A percentile compares a stretch with the other conserved stretches of the same genome.
These are phyloP conservation scores for Zygnema cylindricum DNA, from an alignment of 139 green algal genomes.

Conservation along the genomic window DNA sequence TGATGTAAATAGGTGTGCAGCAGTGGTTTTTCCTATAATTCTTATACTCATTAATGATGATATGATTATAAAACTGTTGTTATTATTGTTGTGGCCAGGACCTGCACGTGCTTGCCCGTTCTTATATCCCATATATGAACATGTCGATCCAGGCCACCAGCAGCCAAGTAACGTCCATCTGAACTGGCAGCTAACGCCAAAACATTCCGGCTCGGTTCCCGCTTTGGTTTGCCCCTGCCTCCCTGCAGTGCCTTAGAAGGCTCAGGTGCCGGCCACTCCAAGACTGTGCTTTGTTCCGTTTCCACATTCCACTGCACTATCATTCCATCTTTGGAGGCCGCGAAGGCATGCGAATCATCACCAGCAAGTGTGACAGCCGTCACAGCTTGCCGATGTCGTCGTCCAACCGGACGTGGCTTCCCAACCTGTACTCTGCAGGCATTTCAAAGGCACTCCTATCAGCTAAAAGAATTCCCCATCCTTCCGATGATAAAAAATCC, in stretches of 20 bases:
- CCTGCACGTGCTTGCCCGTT: constrained; percentile 57
- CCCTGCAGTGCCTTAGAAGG: neutral
- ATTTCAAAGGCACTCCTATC: neutral
- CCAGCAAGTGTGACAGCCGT: constrained; percentile 77
- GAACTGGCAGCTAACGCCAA: constrained; percentile 76
- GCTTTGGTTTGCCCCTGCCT: neutral
- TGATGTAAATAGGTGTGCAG: no score
- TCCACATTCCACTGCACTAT: constrained; percentile 82
- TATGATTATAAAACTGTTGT: no score
- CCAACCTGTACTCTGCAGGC: constrained; percentile 17
- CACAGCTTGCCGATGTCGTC: constrained; percentile 65
- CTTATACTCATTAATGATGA: no score
- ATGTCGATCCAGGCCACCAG: constrained; percentile 79
- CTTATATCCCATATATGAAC: constrained; percentile 87
- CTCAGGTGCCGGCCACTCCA: constrained; percentile 24
- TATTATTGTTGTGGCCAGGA: no score
- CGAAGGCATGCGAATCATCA: constrained; percentile 78
- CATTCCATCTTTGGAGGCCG: constrained; percentile 82
- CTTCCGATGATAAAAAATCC: no score
- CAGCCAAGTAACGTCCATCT: constrained; percentile 79
- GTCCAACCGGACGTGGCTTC: constrained; percentile 7
- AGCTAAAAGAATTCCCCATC: no score
- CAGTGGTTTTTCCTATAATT: no score
- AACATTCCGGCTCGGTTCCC: constrained; percentile 59
- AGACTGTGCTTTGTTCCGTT: constrained; percentile 64